Base-by-base conservation (phyloP, 2,329 filamentous ascomycete genomes). In the Exophiala sp. region DNA sequence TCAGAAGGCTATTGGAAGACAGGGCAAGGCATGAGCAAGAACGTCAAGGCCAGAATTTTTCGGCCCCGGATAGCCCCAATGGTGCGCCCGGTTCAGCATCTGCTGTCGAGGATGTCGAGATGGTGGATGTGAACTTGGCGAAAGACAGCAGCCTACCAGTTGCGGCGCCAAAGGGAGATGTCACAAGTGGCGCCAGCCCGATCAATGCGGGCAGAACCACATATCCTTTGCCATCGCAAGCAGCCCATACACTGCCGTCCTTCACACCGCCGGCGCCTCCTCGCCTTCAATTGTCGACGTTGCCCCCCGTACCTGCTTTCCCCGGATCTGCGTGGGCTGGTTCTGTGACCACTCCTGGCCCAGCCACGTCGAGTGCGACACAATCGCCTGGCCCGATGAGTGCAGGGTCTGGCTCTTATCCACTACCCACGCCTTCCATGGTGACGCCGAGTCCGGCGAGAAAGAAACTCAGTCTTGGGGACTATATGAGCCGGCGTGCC, bases 391-490 rank as follows among this genome's bases (percentile, higher is more conserved):
- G 59, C 5, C 30, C 63, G 6, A 59, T 64, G 39, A 65, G 63
- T 13, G 23, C 34, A n/a, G 63, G 63, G 6, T 62, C 59, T 10
- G 56, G 56, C 34, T 47, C 62, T n/a, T 63, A 65, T 30, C 52
- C 62, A 14, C 24, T 60, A 11, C 55, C 60, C 4, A n/a, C 53
- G 10, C 49, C 63, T 9, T 58, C 60, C 34, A 53, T 66, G 7
- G 63, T 68, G 6, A 68, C 69, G n/a, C 68, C 72, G 21, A 74
- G 70, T 57, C 73, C 72, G 2, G 66, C 69, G 14, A 74, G 74
- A 61, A 76, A 75, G 60, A 75, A 75, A 54, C 64, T 75, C 41
- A 75, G 70, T 56, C 59, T 76, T 16, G 72, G 72, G 38, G 73
- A 76, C 56, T 76, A 76, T 54, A 65, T 73, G 46, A 55, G 57